Evolutionary conservation across 768 basidiomycete genomes (phyloP).

Genomic region (Boletus reticuloceps): DNA sequence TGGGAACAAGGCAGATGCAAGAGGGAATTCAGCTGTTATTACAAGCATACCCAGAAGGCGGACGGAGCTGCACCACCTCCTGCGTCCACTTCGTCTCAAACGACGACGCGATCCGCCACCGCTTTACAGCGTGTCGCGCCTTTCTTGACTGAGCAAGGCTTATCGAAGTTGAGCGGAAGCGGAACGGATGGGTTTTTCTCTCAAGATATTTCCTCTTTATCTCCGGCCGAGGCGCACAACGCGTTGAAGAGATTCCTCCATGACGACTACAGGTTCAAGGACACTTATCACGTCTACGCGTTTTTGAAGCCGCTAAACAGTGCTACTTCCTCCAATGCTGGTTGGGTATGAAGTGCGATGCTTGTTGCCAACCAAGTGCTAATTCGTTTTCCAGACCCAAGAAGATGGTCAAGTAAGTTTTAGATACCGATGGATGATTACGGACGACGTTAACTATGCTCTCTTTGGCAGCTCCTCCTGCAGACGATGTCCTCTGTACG

Average conservation of each 20-base stretch:
- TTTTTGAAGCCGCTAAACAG: constrained; percentile 40
- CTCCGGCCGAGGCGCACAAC: constrained; percentile 49
- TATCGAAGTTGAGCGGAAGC: constrained; percentile 41
- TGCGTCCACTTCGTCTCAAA: constrained; percentile 2
- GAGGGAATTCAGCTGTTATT: constrained; percentile 46
- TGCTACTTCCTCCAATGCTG: constrained; percentile 35
- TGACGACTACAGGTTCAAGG: constrained; percentile 43
- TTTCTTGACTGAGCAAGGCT: constrained; percentile 44
- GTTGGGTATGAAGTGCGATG: constrained; percentile 39
- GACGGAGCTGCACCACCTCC: constrained; percentile 4
- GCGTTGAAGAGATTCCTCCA: constrained; percentile 40
- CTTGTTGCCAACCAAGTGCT: not conserved
- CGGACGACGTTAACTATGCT: not conserved
- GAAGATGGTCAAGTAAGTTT: constrained; percentile 51
- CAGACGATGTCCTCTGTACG: constrained; percentile 38
- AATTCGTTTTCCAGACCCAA: constrained; percentile 32
- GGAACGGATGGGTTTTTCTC: constrained; percentile 44
- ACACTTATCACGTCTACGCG: constrained; percentile 42
- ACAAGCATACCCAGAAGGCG: constrained; percentile 32
- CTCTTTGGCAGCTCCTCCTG: constrained; percentile 37
- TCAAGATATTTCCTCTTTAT: constrained; percentile 31
- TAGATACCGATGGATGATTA: constrained; percentile 1
- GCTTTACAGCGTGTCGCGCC: constrained; percentile 35
- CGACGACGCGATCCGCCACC: constrained; percentile 9
- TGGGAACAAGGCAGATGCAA: constrained; percentile 48